Evolutionary conservation across 2,329 filamentous ascomycete species (phyloP).

Genomic region (Chalara sp.): DNA sequence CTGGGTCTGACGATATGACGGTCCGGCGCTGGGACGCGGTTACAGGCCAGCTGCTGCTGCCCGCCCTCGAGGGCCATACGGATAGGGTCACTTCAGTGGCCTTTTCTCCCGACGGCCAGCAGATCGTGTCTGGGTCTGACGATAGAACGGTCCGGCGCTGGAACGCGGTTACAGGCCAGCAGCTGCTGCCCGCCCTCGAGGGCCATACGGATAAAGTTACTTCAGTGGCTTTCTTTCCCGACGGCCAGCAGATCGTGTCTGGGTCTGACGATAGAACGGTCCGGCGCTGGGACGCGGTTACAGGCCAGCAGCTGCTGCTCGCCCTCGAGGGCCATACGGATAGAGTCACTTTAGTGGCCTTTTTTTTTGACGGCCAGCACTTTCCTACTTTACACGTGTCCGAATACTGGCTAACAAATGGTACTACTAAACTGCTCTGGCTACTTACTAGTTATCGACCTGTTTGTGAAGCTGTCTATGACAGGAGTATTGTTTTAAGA

Average conservation of each 20-base stretch:
- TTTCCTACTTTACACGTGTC: slow-evolving; percentile 1
- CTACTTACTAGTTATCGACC: background rate
- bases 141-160: background rate
- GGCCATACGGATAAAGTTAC: background rate
- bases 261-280: too few relatives aligned
- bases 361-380: background rate
- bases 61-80: background rate
- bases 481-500: background rate
- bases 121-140: background rate
- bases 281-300: too few relatives aligned
- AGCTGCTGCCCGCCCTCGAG: slow-evolving; percentile 1
- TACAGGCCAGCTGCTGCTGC: background rate
- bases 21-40: slow-evolving; percentile 1
- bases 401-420: slow-evolving; percentile 1
- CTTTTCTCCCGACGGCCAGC: background rate
- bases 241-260: background rate
- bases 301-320: too few relatives aligned
- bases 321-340: too few relatives aligned
- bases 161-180: background rate
- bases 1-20: background rate
- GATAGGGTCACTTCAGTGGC: background rate
- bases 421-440: slow-evolving; percentile 1
- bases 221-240: background rate
- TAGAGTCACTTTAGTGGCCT: background rate
- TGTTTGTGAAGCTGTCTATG: background rate